phyloP scores from a whole-genome alignment of 1,139 yeast species.

The Blastobotrys indianensis region DNA sequence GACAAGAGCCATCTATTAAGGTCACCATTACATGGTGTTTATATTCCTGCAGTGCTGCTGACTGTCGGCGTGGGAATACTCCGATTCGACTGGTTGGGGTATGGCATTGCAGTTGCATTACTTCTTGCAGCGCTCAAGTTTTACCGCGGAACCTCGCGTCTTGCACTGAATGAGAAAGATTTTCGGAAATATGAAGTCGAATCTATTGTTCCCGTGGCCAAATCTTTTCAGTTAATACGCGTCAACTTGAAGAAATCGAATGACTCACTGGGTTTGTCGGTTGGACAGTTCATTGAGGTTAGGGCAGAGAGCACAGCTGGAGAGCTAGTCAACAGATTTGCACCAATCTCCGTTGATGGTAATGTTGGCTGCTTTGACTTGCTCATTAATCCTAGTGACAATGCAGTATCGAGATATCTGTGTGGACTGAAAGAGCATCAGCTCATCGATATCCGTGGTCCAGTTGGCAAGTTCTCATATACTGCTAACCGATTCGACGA shows the following conservation, averaged over 20 bases:
- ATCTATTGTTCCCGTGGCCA: slow-evolving; percentile 55
- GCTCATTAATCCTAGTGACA: slow-evolving; percentile 77
- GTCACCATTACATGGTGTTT: slow-evolving; percentile 31
- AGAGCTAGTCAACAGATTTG: slow-evolving; percentile 79
- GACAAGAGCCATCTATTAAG: slow-evolving; percentile 17
- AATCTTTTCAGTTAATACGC: slow-evolving; percentile 24
- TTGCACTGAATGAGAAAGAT: slow-evolving; percentile 51
- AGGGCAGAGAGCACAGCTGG: slow-evolving; percentile 66
- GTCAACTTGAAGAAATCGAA: slow-evolving; percentile 5
- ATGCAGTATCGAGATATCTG: slow-evolving; percentile 73
- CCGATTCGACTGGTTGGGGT: slow-evolving; percentile 23
- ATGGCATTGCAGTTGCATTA: slow-evolving; percentile 25
- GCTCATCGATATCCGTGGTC: slow-evolving; percentile 70
- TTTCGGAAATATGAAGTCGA: slow-evolving; percentile 75
- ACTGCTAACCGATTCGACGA: slow-evolving; percentile 68
- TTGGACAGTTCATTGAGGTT: slow-evolving; percentile 72
- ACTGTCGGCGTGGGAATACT: slow-evolving; percentile 30
- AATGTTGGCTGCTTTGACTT: slow-evolving; percentile 40
- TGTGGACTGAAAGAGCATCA: slow-evolving; percentile 63
- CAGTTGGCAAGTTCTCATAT: slow-evolving; percentile 82
- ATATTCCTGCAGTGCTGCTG: slow-evolving; percentile 32
- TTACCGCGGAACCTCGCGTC: slow-evolving; percentile 25
- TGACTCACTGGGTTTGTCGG: slow-evolving; percentile 57
- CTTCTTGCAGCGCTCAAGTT: slow-evolving; percentile 27
- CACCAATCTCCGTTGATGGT: slow-evolving; percentile 75